A percentile compares a stretch with the other conserved stretches of the same genome.
Conservation (phyloP, 495 filamentous ascomycete species). For the Clohesyomyces aquaticus region DNA sequence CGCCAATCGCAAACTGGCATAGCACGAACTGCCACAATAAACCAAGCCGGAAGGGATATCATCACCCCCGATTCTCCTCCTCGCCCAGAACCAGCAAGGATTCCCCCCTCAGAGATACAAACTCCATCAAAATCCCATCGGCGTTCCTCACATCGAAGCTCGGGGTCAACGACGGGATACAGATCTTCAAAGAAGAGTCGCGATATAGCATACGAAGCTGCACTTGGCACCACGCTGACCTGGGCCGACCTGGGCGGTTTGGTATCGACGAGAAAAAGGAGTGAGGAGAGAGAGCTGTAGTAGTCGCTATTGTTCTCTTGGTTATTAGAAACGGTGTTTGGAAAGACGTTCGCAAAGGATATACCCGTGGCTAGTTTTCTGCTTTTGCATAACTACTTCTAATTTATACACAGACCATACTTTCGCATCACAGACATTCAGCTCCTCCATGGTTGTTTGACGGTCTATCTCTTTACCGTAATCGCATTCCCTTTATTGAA, state of each 20-base stretch:
- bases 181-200: neutral
- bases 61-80: neutral
- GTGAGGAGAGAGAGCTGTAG: conserved; percentile 15
- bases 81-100: neutral
- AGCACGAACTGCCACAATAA: neutral
- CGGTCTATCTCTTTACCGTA: too few relatives aligned
- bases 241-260: conserved; percentile 34
- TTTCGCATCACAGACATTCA: too few relatives aligned
- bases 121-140: neutral
- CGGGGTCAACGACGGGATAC: neutral
- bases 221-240: conserved; percentile 18
- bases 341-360: too few relatives aligned
- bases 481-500: too few relatives aligned
- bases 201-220: conserved; percentile 32
- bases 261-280: conserved; percentile 15
- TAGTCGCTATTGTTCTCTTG: neutral
- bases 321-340: neutral
- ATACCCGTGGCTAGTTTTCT: too few relatives aligned
- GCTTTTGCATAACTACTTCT: too few relatives aligned
- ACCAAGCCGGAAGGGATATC: neutral
- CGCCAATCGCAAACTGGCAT: neutral
- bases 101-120: neutral
- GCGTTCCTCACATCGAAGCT: neutral
- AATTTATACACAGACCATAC: too few relatives aligned
- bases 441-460: too few relatives aligned